Base-by-base conservation (phyloP, 176 grass and related monocot genomes). In the Carex parvula region DNA sequence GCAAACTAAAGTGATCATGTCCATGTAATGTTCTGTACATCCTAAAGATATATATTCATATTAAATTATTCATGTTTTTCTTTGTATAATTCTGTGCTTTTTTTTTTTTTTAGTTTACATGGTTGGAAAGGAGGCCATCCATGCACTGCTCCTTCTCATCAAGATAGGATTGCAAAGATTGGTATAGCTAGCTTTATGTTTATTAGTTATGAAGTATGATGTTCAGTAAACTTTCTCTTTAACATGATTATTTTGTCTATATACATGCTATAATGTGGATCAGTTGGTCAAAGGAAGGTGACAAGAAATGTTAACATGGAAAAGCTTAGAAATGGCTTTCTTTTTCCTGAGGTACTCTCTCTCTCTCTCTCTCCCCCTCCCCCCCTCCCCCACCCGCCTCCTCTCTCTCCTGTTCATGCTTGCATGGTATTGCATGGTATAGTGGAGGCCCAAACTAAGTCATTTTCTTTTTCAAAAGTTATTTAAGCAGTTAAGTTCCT, bases 261-360 rank as follows among this genome's bases (percentile, higher is more conserved):
- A 81, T 37, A 50, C 70, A 64, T 74, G 48, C 44, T 86, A 59
- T 20, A 70, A 6, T 83, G 50, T 63, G 5, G 66, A 86, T 85
- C 84, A 95, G 96, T 32, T 20, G 58, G 84, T 62, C 84, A 83
- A 77, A 93, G 89, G 14, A 85, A 85, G 80, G 85, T 98, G 35
- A n/a, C 64, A 86, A 91, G 96, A 77, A 98, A 94, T 84, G 88
- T 70, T 33, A 93, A 95, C 88, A 89, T 98, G 93, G 91, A 90
- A 74, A 98, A 95, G 83, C 89, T 98, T 85, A 85, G 82, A 81
- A 98, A 89, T 71, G 88, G 93, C 4, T 98, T 93, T 88, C 58
- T 98, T n/a, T 98, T 98, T 88, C 91, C 93, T 22, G 93, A 98
- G 93, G 96, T 93, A 50, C 42, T 44, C 42, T 50, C 46, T 50